Base-by-base conservation (phyloP, 257 asterid genomes). In the Coffea eugenioides region DNA sequence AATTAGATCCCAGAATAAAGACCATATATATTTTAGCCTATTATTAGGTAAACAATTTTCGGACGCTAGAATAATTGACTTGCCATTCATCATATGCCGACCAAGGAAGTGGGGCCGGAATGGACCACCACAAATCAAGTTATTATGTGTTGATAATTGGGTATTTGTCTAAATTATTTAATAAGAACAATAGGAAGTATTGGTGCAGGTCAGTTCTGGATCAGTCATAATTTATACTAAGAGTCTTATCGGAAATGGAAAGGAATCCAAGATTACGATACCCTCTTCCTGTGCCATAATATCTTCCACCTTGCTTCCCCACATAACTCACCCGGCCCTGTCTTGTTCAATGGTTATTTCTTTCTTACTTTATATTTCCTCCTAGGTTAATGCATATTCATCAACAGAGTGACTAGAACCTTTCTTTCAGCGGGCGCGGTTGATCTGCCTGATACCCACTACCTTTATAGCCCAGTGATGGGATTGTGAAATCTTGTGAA, bases 261-360 rank as follows among this genome's bases (percentile, higher is more conserved):
- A 56, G 52, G 69, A 70, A 75, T 57, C 79, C 59, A 75, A 64
- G 20, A 68, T 80, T 85, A 77, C 83, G 79, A 77, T 79, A 76
- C 73, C 74, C 69, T 69, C 80, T 74, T 77, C 74, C 57, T 36
- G 61, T 73, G 70, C 81, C 49, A 48, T 56, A 16, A 46, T 56
- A 39, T 25, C 59, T 61, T 20, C 34, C 56, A 57, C 81, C 80
- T 31, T 31, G 31, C 31, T 70, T 12, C 77, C 68, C 72, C 72
- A 62, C 13, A 45, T 79, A 71, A 51, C 76, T 49, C 16, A 78
- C 71, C 23, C 51, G 2, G 23, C 39, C 12, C 54, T 74, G 78
- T 56, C 78, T 36, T 34, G 25, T 13, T 74, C 78, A 14, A 73
- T 59, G 62, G 31, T 73, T 74, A 51, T 74, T 45, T n/a, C 51